Conservation (phyloP, 352 stramenopile species). For the Phytophthora constricta region DNA sequence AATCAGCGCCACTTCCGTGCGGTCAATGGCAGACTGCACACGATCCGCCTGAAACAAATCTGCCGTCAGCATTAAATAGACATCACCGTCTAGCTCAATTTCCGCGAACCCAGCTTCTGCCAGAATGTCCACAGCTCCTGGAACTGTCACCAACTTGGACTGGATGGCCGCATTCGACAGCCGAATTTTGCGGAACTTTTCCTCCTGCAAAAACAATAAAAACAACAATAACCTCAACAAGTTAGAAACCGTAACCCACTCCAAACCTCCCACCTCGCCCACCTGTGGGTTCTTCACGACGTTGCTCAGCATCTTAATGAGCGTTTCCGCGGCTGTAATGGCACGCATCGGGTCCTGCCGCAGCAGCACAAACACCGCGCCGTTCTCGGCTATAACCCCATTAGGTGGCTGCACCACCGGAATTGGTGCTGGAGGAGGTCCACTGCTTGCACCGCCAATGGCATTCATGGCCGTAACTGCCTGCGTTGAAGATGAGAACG, state of each 20-base stretch:
- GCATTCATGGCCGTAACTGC: slow-evolving; percentile 61
- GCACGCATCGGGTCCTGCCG: slow-evolving; percentile 54
- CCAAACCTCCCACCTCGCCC: neutral
- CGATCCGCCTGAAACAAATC: slow-evolving; percentile 48
- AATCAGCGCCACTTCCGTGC: slow-evolving; percentile 70
- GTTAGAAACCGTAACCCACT: neutral
- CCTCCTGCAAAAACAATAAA: slow-evolving; percentile 59
- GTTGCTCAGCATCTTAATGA: slow-evolving; percentile 78
- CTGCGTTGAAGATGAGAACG: slow-evolving; percentile 70
- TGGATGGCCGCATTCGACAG: slow-evolving; percentile 68
- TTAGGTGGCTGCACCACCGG: slow-evolving; percentile 11
- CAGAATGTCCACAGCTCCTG: slow-evolving; percentile 63
- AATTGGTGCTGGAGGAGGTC: slow-evolving; percentile 23
- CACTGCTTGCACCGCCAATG: slow-evolving; percentile 33
- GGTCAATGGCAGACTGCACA: slow-evolving; percentile 64
- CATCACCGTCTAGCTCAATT: slow-evolving; percentile 50
- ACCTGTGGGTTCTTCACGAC: slow-evolving; percentile 70
- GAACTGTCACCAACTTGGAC: slow-evolving; percentile 65
- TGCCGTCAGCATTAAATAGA: slow-evolving; percentile 59
- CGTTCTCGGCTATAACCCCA: slow-evolving; percentile 17
- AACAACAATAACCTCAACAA: neutral
- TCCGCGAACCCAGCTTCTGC: slow-evolving; percentile 59
- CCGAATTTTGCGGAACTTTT: slow-evolving; percentile 76
- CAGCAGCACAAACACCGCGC: slow-evolving; percentile 71
- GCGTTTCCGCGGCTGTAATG: slow-evolving; percentile 63